Percentiles rank a stretch among this genome's conserved stretches.
phyloP scores from a whole-genome alignment of 805 yeast species.

The Yamadazyma takamatsuzukensis region DNA sequence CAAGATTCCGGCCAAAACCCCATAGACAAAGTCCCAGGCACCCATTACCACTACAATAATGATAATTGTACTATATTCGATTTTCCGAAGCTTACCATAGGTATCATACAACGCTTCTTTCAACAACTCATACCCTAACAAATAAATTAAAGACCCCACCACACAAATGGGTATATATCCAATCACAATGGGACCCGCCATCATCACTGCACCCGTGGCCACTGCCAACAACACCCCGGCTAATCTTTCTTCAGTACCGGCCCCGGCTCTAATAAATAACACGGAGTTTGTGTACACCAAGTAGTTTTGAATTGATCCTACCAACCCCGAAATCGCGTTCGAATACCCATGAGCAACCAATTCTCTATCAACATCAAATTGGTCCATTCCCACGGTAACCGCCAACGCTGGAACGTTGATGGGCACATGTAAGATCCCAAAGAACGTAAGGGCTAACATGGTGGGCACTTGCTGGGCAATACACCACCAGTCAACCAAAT shows the following conservation, averaged over 20 bases:
- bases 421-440: conserved; percentile 94
- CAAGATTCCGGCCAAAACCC: conserved; percentile 84
- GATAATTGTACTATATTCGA: conserved; percentile 81
- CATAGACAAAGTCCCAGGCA: conserved; percentile 88
- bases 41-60: conserved; percentile 95
- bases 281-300: conserved; percentile 93
- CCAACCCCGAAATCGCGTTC: conserved; percentile 75
- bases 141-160: conserved; percentile 87
- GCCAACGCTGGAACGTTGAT: conserved; percentile 97
- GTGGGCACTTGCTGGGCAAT: conserved; percentile 75
- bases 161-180: conserved; percentile 95
- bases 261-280: conserved; percentile 83
- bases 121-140: conserved; percentile 85
- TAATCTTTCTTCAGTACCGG: conserved; percentile 87
- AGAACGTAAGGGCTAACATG: conserved; percentile 93
- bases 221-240: conserved; percentile 88
- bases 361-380: conserved; percentile 87
- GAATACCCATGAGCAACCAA: conserved; percentile 93
- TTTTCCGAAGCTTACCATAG: conserved; percentile 62
- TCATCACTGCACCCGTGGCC: conserved; percentile 78
- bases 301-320: conserved; percentile 91
- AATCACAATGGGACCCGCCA: conserved; percentile 87
- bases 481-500: conserved; percentile 69
- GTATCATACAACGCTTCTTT: conserved; percentile 88
- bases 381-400: conserved; percentile 80